phyloP scores from a whole-genome alignment of 495 filamentous ascomycete species.

The Penicillium atrosanguineum region DNA sequence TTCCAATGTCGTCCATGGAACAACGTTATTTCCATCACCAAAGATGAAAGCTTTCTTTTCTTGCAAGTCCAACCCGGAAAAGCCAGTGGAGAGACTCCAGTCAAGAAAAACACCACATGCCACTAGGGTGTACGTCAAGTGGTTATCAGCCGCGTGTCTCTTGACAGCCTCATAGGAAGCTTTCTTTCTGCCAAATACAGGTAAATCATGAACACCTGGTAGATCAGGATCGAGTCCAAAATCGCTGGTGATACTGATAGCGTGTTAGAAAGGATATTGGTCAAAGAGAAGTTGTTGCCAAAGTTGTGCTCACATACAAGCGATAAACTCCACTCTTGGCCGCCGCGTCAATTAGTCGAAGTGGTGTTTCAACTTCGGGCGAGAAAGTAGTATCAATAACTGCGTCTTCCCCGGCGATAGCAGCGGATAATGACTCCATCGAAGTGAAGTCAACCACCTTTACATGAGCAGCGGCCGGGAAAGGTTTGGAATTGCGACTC shows the following conservation, averaged over 20 bases:
- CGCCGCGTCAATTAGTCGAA: constrained; percentile 24
- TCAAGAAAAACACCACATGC: constrained; percentile 21
- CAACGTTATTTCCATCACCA: constrained; percentile 20
- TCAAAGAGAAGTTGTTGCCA: background rate
- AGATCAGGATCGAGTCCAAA: constrained; percentile 31
- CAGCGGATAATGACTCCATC: constrained; percentile 17
- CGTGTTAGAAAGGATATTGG: background rate
- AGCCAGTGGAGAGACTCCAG: constrained; percentile 18
- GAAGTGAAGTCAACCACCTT: constrained; percentile 21
- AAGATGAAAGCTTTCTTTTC: constrained; percentile 14
- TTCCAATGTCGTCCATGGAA: constrained; percentile 22
- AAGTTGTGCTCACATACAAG: constrained; percentile 15
- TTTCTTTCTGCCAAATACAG: constrained; percentile 20
- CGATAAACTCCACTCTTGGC: constrained; percentile 18
- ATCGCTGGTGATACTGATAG: constrained; percentile 24
- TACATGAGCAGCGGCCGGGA: constrained; percentile 11
- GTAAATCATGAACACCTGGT: constrained; percentile 20
- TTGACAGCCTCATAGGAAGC: constrained; percentile 21
- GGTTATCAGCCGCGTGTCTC: constrained; percentile 11
- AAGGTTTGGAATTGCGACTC: constrained; percentile 17
- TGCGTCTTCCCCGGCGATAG: constrained; percentile 18
- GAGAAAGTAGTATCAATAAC: constrained; percentile 23
- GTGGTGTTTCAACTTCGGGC: constrained; percentile 14
- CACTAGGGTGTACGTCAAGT: constrained; percentile 18
- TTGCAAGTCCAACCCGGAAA: constrained; percentile 15